Percentiles rank a stretch among this genome's conserved stretches.
phyloP scores from a whole-genome alignment of 805 yeast genomes.

The Cyberlindnera xylosilytica region DNA sequence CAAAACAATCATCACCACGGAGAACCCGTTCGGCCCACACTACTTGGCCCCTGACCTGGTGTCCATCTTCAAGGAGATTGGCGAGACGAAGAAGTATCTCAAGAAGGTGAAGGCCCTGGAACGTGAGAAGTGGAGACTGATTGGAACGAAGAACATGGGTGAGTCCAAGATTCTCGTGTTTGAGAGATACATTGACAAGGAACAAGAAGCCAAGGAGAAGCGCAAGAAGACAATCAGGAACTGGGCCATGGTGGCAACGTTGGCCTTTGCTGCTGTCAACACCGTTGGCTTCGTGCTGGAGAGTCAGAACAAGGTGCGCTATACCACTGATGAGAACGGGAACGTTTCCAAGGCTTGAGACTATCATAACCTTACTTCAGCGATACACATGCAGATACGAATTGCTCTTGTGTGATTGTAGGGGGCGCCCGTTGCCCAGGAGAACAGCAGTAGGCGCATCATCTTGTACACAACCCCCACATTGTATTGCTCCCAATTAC shows the following conservation, averaged over 20 bases:
- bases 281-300: slow-evolving; percentile 5
- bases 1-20: slow-evolving; percentile 25
- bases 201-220: slow-evolving; percentile 3
- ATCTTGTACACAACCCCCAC: too few species aligned
- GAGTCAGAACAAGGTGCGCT: neutral
- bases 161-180: slow-evolving; percentile 38
- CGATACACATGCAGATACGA: slow-evolving; percentile 3
- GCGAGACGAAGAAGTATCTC: slow-evolving; percentile 34
- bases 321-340: slow-evolving; percentile 3
- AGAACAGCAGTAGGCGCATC: too few species aligned
- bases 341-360: slow-evolving; percentile 1
- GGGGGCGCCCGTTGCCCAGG: too few species aligned
- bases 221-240: neutral
- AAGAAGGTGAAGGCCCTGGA: slow-evolving; percentile 41
- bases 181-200: slow-evolving; percentile 30
- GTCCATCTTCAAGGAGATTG: slow-evolving; percentile 37
- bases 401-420: too few species aligned
- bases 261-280: slow-evolving; percentile 1
- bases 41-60: slow-evolving; percentile 40
- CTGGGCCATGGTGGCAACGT: neutral
- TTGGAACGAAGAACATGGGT: slow-evolving; percentile 25
- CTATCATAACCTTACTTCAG: neutral
- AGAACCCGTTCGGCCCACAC: slow-evolving; percentile 39
- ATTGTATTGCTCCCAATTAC: too few species aligned
- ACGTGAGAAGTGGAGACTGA: slow-evolving; percentile 32